Evolutionary conservation across 805 yeast genomes (phyloP).

Genomic region (Saccharomycopsis amapae): DNA sequence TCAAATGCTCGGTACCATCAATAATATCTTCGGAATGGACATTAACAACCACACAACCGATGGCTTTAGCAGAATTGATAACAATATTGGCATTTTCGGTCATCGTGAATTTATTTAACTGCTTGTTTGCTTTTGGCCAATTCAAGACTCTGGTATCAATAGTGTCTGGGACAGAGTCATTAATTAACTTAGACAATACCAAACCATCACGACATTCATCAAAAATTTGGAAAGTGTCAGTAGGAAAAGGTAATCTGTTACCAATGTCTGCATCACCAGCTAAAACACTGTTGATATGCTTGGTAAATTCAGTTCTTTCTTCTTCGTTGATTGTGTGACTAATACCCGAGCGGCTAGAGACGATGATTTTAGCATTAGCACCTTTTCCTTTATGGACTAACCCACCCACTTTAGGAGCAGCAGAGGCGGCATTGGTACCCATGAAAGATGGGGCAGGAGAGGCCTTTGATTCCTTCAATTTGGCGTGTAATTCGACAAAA

Average conservation of each 20-base stretch:
- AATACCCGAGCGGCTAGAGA: conserved; percentile 79
- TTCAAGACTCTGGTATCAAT: conserved; percentile 96
- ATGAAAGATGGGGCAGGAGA: conserved; percentile 23
- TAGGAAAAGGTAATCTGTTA: conserved; percentile 78
- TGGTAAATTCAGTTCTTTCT: conserved; percentile 91
- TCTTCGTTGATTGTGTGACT: conserved; percentile 96
- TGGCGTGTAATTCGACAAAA: conserved; percentile 77
- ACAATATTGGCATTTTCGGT: conserved; percentile 96
- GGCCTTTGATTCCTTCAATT: conserved; percentile 50
- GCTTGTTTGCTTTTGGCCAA: conserved; percentile 72
- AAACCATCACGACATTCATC: conserved; percentile 96
- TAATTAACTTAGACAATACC: conserved; percentile 85
- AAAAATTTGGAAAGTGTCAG: conserved; percentile 89
- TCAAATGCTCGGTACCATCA: conserved; percentile 89
- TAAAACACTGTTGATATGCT: conserved; percentile 88
- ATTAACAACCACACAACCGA: conserved; percentile 96
- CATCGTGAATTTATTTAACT: conserved; percentile 89
- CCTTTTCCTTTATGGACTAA: conserved; percentile 47
- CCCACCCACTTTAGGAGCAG: conserved; percentile 27
- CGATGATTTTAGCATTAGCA: conserved; percentile 67
- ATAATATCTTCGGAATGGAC: conserved; percentile 94
- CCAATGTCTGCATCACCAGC: conserved; percentile 87
- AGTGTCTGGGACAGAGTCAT: conserved; percentile 97
- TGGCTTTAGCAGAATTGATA: conserved; percentile 96
- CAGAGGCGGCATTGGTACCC: conserved; percentile 25